Evolutionary conservation across 2,329 filamentous ascomycete genomes (phyloP).

Genomic region (Cytospora paraplurivora): DNA sequence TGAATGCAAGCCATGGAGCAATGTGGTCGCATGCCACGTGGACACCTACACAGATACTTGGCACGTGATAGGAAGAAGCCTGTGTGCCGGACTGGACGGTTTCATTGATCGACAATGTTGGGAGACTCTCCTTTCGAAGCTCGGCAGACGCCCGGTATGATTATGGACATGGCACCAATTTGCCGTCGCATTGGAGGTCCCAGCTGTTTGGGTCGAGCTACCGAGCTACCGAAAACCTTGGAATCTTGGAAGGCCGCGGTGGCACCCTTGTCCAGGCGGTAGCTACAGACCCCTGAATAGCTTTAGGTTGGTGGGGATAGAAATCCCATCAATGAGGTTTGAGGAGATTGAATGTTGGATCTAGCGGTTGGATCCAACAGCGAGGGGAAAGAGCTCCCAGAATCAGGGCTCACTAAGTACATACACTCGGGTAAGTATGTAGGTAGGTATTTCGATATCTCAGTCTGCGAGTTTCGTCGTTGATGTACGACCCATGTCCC

Average conservation of each 20-base stretch:
- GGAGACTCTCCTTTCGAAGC: too few relatives aligned
- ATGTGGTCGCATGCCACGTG: too few relatives aligned
- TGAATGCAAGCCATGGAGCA: too few relatives aligned
- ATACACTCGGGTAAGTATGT: too few relatives aligned
- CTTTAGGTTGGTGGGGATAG: neutral
- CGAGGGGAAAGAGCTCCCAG: neutral
- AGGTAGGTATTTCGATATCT: too few relatives aligned
- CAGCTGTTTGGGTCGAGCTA: slow-evolving; percentile 10
- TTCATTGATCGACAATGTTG: too few relatives aligned
- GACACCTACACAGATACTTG: too few relatives aligned
- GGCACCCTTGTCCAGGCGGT: neutral
- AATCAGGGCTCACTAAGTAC: too few relatives aligned
- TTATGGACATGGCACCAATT: neutral
- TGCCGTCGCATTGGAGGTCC: neutral
- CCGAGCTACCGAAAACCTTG: neutral
- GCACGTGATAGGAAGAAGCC: too few relatives aligned
- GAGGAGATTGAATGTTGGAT: neutral
- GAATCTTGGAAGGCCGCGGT: neutral
- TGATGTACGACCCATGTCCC: too few relatives aligned
- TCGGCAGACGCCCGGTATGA: neutral
- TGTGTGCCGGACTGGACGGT: too few relatives aligned
- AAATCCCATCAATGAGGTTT: slow-evolving; percentile 15
- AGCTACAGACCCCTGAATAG: neutral
- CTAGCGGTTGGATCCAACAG: neutral
- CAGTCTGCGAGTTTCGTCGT: too few relatives aligned